A percentile compares a stretch with the other conserved stretches of the same genome.
Conservation (phyloP, 2,329 filamentous ascomycete species). For the Venturia oleaginea region DNA sequence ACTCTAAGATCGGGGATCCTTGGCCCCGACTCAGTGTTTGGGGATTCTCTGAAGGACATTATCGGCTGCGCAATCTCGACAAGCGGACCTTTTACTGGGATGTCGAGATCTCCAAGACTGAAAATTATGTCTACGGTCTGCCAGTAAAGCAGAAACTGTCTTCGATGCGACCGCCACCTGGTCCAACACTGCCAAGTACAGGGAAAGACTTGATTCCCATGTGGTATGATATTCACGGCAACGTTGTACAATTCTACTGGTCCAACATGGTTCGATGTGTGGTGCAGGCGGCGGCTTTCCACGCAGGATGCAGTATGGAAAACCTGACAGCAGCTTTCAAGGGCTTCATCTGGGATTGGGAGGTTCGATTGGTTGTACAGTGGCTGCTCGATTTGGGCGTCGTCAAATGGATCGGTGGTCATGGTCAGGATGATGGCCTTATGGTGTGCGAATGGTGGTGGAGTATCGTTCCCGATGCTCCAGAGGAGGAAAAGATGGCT, state of each 20-base stretch:
- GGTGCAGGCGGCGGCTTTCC: slow-evolving; percentile 31
- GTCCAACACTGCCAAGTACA: slow-evolving; percentile 15
- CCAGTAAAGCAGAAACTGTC: slow-evolving; percentile 19
- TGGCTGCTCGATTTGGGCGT: slow-evolving; percentile 30
- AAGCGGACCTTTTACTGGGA: slow-evolving; percentile 34
- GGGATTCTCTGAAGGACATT: slow-evolving; percentile 38
- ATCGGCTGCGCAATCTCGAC: slow-evolving; percentile 38
- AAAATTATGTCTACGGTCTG: slow-evolving; percentile 32
- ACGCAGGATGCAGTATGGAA: slow-evolving; percentile 31
- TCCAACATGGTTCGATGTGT: slow-evolving; percentile 32
- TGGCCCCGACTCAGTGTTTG: slow-evolving; percentile 36
- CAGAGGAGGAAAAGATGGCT: neutral
- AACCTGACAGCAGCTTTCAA: slow-evolving; percentile 30
- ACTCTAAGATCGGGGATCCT: slow-evolving; percentile 23
- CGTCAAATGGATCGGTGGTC: slow-evolving; percentile 4
- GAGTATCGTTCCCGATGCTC: slow-evolving; percentile 8
- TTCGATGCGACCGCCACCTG: neutral
- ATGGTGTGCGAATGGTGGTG: slow-evolving; percentile 13
- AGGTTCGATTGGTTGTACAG: slow-evolving; percentile 30
- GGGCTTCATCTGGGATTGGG: slow-evolving; percentile 33
- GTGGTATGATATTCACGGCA: slow-evolving; percentile 41
- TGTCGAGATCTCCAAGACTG: slow-evolving; percentile 29
- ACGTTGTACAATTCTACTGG: slow-evolving; percentile 31
- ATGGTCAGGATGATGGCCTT: neutral
- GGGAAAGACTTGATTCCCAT: slow-evolving; percentile 24